Evolutionary conservation across 257 asterid species (phyloP), one percentile per base, ranked within the genome.

Genomic region (Fraxinus pennsylvanica): DNA sequence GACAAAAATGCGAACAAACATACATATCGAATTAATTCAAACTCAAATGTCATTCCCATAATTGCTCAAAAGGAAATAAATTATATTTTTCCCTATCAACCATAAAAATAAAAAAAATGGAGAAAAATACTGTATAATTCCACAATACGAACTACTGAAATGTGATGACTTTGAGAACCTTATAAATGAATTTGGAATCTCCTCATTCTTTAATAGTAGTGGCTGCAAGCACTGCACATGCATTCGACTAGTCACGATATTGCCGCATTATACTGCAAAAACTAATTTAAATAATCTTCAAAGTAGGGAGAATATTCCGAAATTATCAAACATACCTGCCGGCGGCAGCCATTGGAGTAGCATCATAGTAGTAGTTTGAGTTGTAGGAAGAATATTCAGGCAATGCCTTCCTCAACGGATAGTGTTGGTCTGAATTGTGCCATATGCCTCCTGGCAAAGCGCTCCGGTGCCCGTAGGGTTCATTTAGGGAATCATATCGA

Each of bases 361-460:
- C 73, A 68, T 69, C 79, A n/a, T 74, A 29, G 73, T 59, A 50
- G 35, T 73, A 65, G 39, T 43, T 76, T 5, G 73, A 1, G 39
- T 59, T 61, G 73, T 39, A 33, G 27, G 73, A 39, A 61, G 73
- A 39, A 61, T 72, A 78, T 36, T 78, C 77, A 15, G 77, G 74
- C 25, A 72, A 41, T 2, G 72, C 39, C 3, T 38, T 57, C 66
- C 78, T 71, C 41, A 35, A 12, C 22, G 81, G 81, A 71, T 57
- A 32, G 5, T 33, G 73, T 17, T 13, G 72, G 59, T 65, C 6
- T 5, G 36, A n/a, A 19, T 79, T 79, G 21, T 79, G 81, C 76
- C 78, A 66, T 78, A 75, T 82, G 22, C 83, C 81, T 47, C 68
- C 70, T 0, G 79, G 66, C 45, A 83, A 75, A 2, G 79, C 61